These are phyloP conservation scores for Pseudotsuga menziesii DNA, from an alignment of 75 land plant genomes.

Conservation along the genomic window DNA sequence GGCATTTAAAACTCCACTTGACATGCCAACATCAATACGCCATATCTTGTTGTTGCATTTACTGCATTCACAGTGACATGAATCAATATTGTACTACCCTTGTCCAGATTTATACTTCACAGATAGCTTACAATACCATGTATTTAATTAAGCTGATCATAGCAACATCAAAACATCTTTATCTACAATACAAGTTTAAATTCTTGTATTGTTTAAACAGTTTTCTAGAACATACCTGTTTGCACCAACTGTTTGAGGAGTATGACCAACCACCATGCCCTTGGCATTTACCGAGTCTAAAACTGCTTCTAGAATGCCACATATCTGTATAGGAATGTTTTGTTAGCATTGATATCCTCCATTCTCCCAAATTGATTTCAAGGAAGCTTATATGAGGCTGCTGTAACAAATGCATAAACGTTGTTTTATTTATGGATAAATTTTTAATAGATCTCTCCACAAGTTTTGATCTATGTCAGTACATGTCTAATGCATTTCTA, in stretches of 20 bases:
- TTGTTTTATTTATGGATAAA: not conserved
- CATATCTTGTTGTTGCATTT: constrained; percentile 73
- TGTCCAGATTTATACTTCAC: not conserved
- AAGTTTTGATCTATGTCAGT: not conserved
- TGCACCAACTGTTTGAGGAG: constrained; percentile 80
- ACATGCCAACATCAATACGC: constrained; percentile 98
- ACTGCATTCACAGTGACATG: constrained; percentile 39
- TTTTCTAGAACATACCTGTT: constrained; percentile 55
- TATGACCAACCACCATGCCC: constrained; percentile 92
- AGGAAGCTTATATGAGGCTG: not conserved
- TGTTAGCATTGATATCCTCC: not conserved
- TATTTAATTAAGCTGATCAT: not conserved
- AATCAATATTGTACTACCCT: not conserved
- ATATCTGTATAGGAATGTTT: constrained; percentile 41
- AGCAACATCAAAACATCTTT: not conserved
- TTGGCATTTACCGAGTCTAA: constrained; percentile 65
- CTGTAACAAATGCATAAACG: not conserved
- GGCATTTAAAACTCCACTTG: constrained; percentile 85
- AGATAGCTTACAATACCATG: not conserved
- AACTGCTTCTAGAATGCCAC: constrained; percentile 60
- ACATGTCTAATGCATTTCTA: not conserved
- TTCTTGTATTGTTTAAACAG: not conserved
- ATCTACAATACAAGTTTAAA: not conserved
- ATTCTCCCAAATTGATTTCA: not conserved
- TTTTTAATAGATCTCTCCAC: not conserved